These are phyloP conservation scores for Ceratobasidium sp. DNA, from an alignment of 1,284 basidiomycete species.

Conservation along the genomic window DNA sequence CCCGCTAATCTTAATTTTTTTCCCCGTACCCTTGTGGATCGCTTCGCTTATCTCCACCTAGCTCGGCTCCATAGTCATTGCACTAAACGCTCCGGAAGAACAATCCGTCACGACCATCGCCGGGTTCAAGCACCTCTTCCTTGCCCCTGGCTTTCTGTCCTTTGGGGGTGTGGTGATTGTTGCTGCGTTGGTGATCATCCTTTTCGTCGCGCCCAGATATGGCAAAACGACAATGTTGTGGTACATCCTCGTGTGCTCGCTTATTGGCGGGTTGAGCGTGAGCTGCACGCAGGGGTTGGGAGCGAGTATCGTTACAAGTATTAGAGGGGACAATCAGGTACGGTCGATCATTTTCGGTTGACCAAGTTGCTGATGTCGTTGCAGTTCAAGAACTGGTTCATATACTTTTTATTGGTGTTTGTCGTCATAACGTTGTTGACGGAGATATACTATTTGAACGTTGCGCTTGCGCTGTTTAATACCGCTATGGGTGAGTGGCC, in stretches of 20 bases:
- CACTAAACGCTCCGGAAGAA: constrained; percentile 83
- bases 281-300: constrained; percentile 75
- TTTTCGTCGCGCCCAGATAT: constrained; percentile 64
- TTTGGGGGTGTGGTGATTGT: constrained; percentile 62
- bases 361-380: not conserved
- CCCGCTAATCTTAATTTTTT: constrained; percentile 23
- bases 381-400: constrained; percentile 70
- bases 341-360: not conserved
- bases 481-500: constrained; percentile 59
- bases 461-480: constrained; percentile 75
- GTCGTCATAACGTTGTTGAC: constrained; percentile 58
- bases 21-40: constrained; percentile 46
- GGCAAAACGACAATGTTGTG: constrained; percentile 72
- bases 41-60: constrained; percentile 6
- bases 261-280: constrained; percentile 75
- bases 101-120: constrained; percentile 82
- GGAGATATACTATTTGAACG: constrained; percentile 75
- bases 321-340: constrained; percentile 64
- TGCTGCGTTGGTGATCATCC: constrained; percentile 56
- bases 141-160: constrained; percentile 70
- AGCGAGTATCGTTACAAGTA: constrained; percentile 70
- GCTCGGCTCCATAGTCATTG: constrained; percentile 62
- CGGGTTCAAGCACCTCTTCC: constrained; percentile 69
- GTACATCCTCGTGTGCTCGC: constrained; percentile 70
- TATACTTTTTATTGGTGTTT: constrained; percentile 63